phyloP scores from a whole-genome alignment of 169 alveolate species.

The Fabrea salina region DNA sequence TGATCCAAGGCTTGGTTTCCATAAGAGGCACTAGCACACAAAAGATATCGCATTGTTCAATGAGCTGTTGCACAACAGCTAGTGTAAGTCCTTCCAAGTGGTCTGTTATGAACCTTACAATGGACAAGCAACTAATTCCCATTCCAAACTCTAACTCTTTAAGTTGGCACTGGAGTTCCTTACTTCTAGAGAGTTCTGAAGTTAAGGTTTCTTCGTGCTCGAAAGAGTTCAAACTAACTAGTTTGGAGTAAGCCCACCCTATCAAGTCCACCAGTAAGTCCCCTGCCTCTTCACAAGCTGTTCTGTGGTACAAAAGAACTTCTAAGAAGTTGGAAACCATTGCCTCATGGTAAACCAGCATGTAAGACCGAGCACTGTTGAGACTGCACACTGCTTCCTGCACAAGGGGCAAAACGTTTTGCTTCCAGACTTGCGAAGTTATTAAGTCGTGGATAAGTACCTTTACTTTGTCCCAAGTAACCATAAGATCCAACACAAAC shows the following conservation, averaged over 20 bases:
- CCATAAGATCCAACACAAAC: slow-evolving; percentile 63
- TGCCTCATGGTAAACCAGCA: slow-evolving; percentile 75
- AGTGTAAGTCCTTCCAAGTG: slow-evolving; percentile 69
- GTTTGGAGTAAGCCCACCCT: slow-evolving; percentile 80
- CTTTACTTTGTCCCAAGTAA: slow-evolving; percentile 67
- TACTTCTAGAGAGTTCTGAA: slow-evolving; percentile 27
- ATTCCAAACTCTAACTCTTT: slow-evolving; percentile 71
- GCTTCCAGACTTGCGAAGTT: slow-evolving; percentile 67
- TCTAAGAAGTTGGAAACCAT: slow-evolving; percentile 72
- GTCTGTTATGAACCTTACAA: slow-evolving; percentile 80
- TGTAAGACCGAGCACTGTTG: slow-evolving; percentile 56
- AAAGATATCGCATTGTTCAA: slow-evolving; percentile 78
- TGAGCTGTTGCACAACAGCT: slow-evolving; percentile 80
- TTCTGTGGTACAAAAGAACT: slow-evolving; percentile 74
- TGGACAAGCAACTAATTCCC: slow-evolving; percentile 72
- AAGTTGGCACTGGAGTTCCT: slow-evolving; percentile 49
- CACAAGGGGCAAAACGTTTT: slow-evolving; percentile 57
- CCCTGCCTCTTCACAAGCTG: slow-evolving; percentile 78
- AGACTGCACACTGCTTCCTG: slow-evolving; percentile 38
- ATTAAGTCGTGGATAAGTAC: slow-evolving; percentile 62
- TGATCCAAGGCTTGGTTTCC: slow-evolving; percentile 85
- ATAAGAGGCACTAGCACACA: slow-evolving; percentile 76
- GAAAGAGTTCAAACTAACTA: slow-evolving; percentile 50
- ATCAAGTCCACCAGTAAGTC: slow-evolving; percentile 78
- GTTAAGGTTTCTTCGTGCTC: slow-evolving; percentile 6